Evolutionary conservation across 2,329 filamentous ascomycete genomes (phyloP).

Genomic region (Colletotrichum gigasporum): DNA sequence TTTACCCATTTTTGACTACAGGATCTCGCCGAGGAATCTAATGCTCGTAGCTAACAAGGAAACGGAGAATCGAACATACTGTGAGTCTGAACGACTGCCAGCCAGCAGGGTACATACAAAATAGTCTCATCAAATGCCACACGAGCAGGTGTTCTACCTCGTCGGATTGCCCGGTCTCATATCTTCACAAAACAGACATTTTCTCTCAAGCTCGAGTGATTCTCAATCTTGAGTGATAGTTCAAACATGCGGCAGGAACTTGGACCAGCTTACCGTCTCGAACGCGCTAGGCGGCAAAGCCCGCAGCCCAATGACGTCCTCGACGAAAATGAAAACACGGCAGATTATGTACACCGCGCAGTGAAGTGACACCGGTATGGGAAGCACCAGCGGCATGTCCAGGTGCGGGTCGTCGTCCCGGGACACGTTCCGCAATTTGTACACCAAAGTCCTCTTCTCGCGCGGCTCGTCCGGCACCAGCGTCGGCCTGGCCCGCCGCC

Average conservation of each 20-base stretch:
- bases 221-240: too few relatives aligned
- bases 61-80: too few relatives aligned
- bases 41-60: slow-evolving; percentile 23
- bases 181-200: too few relatives aligned
- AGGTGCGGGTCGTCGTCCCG: not conserved
- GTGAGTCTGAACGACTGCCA: too few relatives aligned
- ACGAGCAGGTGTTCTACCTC: too few relatives aligned
- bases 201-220: too few relatives aligned
- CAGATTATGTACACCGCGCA: not conserved
- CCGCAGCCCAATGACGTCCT: not conserved
- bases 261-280: not conserved
- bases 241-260: not conserved
- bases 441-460: not conserved
- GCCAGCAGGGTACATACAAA: too few relatives aligned
- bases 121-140: too few relatives aligned
- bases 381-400: not conserved
- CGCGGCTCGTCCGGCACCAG: not conserved
- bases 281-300: not conserved
- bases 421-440: not conserved
- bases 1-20: slow-evolving; percentile 26
- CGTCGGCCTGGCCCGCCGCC: not conserved
- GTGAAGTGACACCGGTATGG: not conserved
- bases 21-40: slow-evolving; percentile 1
- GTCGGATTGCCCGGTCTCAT: too few relatives aligned
- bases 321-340: not conserved